phyloP scores from a whole-genome alignment of 2,329 filamentous ascomycete genomes.

The Macrophomina pseudophaseolina region DNA sequence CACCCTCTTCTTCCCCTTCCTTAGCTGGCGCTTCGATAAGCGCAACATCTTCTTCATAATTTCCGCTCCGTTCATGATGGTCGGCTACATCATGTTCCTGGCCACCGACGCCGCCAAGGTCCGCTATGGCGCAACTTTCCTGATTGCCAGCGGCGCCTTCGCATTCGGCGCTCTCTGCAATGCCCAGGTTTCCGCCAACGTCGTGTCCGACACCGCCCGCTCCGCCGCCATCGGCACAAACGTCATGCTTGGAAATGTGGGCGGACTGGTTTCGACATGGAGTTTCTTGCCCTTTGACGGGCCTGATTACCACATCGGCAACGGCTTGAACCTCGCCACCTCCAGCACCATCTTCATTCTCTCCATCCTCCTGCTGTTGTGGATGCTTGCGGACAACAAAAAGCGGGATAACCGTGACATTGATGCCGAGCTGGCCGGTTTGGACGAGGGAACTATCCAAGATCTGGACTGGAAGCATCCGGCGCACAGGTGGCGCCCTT shows the following conservation, averaged over 20 bases:
- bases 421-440: constrained; percentile 60
- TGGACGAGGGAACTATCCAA: constrained; percentile 60
- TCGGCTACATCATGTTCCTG: constrained; percentile 74
- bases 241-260: constrained; percentile 76
- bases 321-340: constrained; percentile 71
- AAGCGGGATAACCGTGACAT: constrained; percentile 60
- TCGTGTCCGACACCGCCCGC: constrained; percentile 72
- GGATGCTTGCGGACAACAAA: constrained; percentile 69
- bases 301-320: constrained; percentile 72
- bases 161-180: constrained; percentile 68
- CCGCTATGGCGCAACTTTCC: constrained; percentile 73
- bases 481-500: constrained; percentile 63
- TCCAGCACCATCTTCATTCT: constrained; percentile 61
- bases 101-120: constrained; percentile 56
- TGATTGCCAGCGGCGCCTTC: constrained; percentile 70
- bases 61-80: constrained; percentile 67
- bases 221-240: constrained; percentile 69
- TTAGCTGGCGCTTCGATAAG: constrained; percentile 65
- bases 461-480: constrained; percentile 72
- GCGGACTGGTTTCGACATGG: constrained; percentile 71
- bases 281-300: constrained; percentile 66
- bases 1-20: constrained; percentile 64
- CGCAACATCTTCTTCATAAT: constrained; percentile 66
- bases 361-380: constrained; percentile 57
- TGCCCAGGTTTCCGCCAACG: constrained; percentile 71